phyloP scores from a whole-genome alignment of 179 eudicot genomes.

The Actinidia arguta region DNA sequence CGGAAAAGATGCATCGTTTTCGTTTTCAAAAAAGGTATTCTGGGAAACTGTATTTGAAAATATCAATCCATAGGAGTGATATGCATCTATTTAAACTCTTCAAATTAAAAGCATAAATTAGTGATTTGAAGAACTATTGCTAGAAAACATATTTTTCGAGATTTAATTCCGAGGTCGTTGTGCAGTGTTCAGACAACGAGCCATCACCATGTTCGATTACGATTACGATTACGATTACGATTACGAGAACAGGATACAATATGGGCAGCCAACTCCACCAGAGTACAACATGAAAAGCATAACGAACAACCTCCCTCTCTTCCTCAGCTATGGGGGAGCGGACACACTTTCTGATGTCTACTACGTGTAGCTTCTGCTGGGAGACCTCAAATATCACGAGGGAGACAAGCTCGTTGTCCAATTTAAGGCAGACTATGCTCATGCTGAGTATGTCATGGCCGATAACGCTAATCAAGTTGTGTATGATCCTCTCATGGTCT shows the following conservation, averaged over 20 bases:
- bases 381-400: constrained; percentile 46
- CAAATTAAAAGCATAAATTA: neutral
- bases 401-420: constrained; percentile 45
- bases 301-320: constrained; percentile 52
- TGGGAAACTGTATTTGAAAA: neutral
- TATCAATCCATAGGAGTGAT: neutral
- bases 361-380: constrained; percentile 54
- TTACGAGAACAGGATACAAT: constrained; percentile 42
- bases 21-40: neutral
- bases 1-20: too few relatives aligned
- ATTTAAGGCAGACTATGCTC: constrained; percentile 56
- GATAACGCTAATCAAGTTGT: constrained; percentile 58
- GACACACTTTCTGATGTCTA: constrained; percentile 56
- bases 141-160: neutral
- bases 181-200: constrained; percentile 43
- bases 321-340: constrained; percentile 60
- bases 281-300: constrained; percentile 57
- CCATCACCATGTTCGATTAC: constrained; percentile 61
- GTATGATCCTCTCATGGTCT: constrained; percentile 43
- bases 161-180: neutral
- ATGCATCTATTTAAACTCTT: neutral
- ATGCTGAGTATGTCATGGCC: constrained; percentile 59
- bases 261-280: constrained; percentile 53
- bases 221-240: constrained; percentile 46
- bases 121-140: neutral